Conservation (phyloP, 805 yeast genomes). For the Wickerhamomyces subpelliculosus region DNA sequence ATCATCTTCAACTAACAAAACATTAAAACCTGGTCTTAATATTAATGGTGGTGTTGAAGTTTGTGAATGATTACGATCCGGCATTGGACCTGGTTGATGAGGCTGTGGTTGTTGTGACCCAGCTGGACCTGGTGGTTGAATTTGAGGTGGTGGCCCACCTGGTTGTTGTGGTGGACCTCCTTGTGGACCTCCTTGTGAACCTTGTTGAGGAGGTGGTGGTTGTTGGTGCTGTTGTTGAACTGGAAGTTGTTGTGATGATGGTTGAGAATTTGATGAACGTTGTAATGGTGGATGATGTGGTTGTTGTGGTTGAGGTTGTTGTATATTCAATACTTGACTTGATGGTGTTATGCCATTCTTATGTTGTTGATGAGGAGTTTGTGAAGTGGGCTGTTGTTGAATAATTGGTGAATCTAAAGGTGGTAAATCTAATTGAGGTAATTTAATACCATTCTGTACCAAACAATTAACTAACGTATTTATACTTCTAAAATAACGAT, state of each 20-base stretch:
- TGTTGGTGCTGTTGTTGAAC: conserved; percentile 8
- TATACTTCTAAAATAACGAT: conserved; percentile 47
- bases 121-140: conserved; percentile 3
- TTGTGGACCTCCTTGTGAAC: conserved; percentile 3
- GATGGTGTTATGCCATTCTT: too few relatives aligned
- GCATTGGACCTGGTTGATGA: conserved; percentile 10
- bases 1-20: conserved; percentile 74
- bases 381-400: conserved; percentile 1
- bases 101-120: conserved; percentile 6
- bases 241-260: conserved; percentile 2
- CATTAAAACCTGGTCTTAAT: conserved; percentile 49
- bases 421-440: conserved; percentile 61
- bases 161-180: conserved; percentile 7
- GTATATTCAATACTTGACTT: conserved; percentile 3
- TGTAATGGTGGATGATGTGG: conserved; percentile 7
- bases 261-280: not conserved
- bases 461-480: conserved; percentile 42
- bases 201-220: conserved; percentile 9
- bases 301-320: conserved; percentile 5
- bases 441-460: conserved; percentile 52
- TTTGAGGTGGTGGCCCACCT: conserved; percentile 1
- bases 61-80: conserved; percentile 3
- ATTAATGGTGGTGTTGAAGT: conserved; percentile 6
- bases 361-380: conserved; percentile 7
- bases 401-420: conserved; percentile 8